These are phyloP conservation scores for Cardamine chenopodiifolia DNA, from an alignment of 345 rosid species.

Conservation along the genomic window DNA sequence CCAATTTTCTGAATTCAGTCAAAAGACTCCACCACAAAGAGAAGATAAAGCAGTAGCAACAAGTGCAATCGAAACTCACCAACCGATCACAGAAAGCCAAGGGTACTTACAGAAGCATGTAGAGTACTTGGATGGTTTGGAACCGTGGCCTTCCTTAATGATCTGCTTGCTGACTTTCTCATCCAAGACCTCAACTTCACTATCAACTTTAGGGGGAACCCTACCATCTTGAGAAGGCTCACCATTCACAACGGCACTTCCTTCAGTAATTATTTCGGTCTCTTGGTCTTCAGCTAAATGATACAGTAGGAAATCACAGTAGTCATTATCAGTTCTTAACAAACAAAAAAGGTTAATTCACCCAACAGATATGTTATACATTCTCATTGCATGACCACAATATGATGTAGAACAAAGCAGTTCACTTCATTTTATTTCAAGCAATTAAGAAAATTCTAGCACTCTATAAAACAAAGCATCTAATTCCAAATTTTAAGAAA, in stretches of 20 bases:
- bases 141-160: conserved; percentile 86
- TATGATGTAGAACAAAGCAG: background rate
- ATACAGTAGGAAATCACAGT: background rate
- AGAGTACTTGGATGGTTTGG: conserved; percentile 84
- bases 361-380: background rate
- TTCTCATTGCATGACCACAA: background rate
- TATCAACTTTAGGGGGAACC: conserved; percentile 75
- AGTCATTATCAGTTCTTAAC: conserved; percentile 8
- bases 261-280: conserved; percentile 61
- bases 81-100: background rate
- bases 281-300: conserved; percentile 52
- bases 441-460: background rate
- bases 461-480: background rate
- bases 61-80: background rate
- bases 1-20: background rate
- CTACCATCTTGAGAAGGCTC: conserved; percentile 63
- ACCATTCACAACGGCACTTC: conserved; percentile 57
- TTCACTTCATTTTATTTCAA: background rate
- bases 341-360: background rate
- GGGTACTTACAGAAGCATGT: conserved; percentile 83
- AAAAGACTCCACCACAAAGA: background rate
- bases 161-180: conserved; percentile 75
- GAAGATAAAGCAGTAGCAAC: conserved; percentile 1
- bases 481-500: background rate
- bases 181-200: conserved; percentile 62